These are phyloP conservation scores for Hypoxylon subgilvum DNA, from an alignment of 495 filamentous ascomycete genomes.

Conservation along the genomic window DNA sequence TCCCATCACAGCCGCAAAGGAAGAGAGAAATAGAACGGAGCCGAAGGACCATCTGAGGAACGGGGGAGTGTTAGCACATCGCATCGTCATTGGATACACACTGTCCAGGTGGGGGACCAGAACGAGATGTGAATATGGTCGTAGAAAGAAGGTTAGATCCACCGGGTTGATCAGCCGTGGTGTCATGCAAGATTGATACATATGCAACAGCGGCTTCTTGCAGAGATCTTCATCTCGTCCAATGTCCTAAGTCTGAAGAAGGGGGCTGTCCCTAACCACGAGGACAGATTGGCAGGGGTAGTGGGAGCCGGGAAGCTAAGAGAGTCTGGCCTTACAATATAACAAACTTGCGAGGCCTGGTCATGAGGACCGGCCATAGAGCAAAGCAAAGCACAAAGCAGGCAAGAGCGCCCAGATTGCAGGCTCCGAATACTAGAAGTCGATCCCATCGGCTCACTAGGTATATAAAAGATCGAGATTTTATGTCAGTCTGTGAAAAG, in stretches of 20 bases:
- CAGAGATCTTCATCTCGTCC: conserved; percentile 34
- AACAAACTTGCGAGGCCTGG: conserved; percentile 90
- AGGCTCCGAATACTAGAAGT: conserved; percentile 85
- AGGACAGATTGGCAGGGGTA: conserved; percentile 25
- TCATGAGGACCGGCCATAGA: conserved; percentile 78
- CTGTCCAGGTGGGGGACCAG: not conserved
- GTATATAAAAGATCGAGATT: conserved; percentile 38
- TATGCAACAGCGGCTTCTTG: conserved; percentile 40
- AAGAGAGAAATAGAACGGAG: conserved; percentile 85
- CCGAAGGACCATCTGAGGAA: conserved; percentile 86
- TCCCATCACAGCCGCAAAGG: conserved; percentile 94
- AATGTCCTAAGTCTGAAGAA: conserved; percentile 7
- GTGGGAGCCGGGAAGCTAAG: conserved; percentile 19
- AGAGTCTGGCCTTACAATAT: conserved; percentile 77
- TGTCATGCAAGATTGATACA: conserved; percentile 42
- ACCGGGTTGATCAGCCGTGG: conserved; percentile 32
- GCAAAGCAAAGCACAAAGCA: conserved; percentile 93
- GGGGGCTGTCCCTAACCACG: conserved; percentile 23
- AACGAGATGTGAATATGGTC: conserved; percentile 10
- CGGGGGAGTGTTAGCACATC: conserved; percentile 14
- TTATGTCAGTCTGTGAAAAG: conserved; percentile 40
- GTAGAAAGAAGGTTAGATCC: conserved; percentile 36
- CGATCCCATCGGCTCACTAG: conserved; percentile 99
- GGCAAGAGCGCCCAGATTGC: conserved; percentile 86
- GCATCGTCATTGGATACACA: conserved; percentile 5